phyloP scores from a whole-genome alignment of 2,329 filamentous ascomycete genomes.

The Monascus ruber region DNA sequence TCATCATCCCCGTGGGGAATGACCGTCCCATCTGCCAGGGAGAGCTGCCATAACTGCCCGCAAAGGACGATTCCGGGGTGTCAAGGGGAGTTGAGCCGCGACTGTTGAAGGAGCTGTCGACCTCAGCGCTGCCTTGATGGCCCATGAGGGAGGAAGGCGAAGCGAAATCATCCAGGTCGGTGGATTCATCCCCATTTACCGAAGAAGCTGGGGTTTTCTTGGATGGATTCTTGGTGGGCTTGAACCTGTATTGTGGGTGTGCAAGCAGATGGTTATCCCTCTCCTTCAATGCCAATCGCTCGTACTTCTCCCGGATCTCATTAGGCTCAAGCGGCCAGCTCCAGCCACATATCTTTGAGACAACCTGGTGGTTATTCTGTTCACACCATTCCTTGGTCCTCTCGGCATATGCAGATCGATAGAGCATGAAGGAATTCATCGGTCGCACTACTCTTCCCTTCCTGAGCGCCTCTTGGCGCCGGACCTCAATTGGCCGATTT shows the following conservation, averaged over 20 bases:
- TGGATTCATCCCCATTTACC: constrained; percentile 26
- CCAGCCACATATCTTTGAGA: constrained; percentile 74
- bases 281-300: constrained; percentile 66
- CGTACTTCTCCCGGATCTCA: constrained; percentile 64
- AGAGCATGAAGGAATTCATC: constrained; percentile 98
- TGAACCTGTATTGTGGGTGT: constrained; percentile 89
- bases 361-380: constrained; percentile 86
- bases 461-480: constrained; percentile 56
- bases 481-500: constrained; percentile 54
- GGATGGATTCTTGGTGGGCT: constrained; percentile 57
- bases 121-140: constrained; percentile 14
- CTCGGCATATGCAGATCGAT: constrained; percentile 84
- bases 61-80: constrained; percentile 11
- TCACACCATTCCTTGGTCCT: constrained; percentile 69
- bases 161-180: constrained; percentile 25
- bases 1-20: constrained; percentile 36
- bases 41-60: constrained; percentile 28
- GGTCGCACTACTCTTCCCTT: constrained; percentile 75
- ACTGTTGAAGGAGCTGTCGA: constrained; percentile 18
- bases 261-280: constrained; percentile 73
- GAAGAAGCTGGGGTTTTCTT: constrained; percentile 36
- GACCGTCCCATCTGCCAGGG: constrained; percentile 41
- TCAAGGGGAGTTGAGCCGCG: constrained; percentile 26
- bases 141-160: constrained; percentile 10
- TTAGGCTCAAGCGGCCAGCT: constrained; percentile 76